phyloP scores from a whole-genome alignment of 2,329 filamentous ascomycete genomes.

The Xylariaceae sp. region DNA sequence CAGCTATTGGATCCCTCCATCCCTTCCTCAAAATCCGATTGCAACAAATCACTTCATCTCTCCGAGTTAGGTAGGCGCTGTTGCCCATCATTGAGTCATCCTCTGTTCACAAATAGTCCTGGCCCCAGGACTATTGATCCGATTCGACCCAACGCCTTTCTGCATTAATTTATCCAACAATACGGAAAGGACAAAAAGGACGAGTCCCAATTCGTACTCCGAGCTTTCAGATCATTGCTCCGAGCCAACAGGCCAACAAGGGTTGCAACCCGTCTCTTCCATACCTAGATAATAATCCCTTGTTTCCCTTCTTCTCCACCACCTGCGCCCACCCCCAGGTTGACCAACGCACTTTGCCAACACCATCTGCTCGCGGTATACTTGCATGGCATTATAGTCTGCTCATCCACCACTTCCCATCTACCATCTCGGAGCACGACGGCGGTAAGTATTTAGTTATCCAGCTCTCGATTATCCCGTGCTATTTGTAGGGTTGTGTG shows the following conservation, averaged over 20 bases:
- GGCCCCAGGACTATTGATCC: conserved; percentile 8
- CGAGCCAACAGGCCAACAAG: conserved; percentile 8
- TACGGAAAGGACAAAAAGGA: conserved; percentile 9
- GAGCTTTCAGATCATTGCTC: not conserved
- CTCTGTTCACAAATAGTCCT: conserved; percentile 8
- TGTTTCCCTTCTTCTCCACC: conserved; percentile 3
- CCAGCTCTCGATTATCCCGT: not conserved
- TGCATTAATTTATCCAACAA: conserved; percentile 17
- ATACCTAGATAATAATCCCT: conserved; percentile 4
- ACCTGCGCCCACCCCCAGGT: not conserved
- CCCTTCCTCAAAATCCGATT: conserved; percentile 1
- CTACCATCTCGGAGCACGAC: not conserved
- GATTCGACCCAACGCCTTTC: conserved; percentile 11
- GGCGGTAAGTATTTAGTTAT: conserved; percentile 9
- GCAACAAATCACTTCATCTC: not conserved
- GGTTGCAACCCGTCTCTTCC: conserved; percentile 1
- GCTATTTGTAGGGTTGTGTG: not conserved
- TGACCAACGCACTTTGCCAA: conserved; percentile 3
- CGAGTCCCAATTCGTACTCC: conserved; percentile 1
- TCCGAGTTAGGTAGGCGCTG: conserved; percentile 2
- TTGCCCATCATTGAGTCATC: conserved; percentile 1
- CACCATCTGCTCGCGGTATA: not conserved
- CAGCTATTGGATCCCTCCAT: conserved; percentile 8
- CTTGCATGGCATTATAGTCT: conserved; percentile 13
- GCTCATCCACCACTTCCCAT: not conserved